Evolutionary conservation across 164 flowering plant genomes (phyloP).

Genomic region (Macadamia tetraphylla): DNA sequence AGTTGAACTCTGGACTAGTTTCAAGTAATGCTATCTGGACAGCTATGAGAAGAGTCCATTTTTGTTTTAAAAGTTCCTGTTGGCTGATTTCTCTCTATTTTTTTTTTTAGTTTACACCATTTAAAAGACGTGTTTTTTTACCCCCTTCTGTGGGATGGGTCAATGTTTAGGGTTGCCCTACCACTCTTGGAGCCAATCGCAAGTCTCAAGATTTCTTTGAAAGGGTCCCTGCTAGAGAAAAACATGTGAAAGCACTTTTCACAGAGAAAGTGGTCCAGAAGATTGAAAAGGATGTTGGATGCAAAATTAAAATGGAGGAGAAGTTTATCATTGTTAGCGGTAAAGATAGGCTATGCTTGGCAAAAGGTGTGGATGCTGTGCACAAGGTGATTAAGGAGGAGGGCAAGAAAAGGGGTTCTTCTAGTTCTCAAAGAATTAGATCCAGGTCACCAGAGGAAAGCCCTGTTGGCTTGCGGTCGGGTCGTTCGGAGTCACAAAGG

Average conservation of each 20-base stretch:
- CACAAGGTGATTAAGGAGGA: conserved; percentile 73
- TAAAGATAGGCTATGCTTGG: conserved; percentile 69
- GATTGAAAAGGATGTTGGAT: conserved; percentile 87
- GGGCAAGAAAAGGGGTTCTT: conserved; percentile 47
- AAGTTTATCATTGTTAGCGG: conserved; percentile 94
- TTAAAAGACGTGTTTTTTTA: not conserved
- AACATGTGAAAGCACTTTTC: conserved; percentile 70
- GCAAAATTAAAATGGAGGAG: conserved; percentile 89
- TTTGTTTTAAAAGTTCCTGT: too few species aligned
- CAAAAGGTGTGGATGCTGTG: conserved; percentile 97
- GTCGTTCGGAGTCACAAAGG: conserved; percentile 62
- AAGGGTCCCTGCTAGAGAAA: conserved; percentile 88
- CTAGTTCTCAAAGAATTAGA: conserved; percentile 45
- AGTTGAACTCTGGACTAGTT: too few species aligned
- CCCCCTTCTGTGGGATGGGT: not conserved
- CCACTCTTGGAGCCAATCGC: conserved; percentile 95
- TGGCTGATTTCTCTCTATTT: not conserved
- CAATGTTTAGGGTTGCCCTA: conserved; percentile 78
- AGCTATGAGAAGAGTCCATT: too few species aligned
- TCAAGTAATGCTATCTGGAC: too few species aligned
- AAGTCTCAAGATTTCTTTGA: conserved; percentile 97
- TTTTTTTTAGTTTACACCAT: not conserved
- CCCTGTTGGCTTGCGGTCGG: conserved; percentile 39
- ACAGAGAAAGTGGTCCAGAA: conserved; percentile 65
- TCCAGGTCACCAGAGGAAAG: conserved; percentile 66